These are phyloP conservation scores for Candida verbasci DNA, from an alignment of 805 yeast species.

Conservation along the genomic window DNA sequence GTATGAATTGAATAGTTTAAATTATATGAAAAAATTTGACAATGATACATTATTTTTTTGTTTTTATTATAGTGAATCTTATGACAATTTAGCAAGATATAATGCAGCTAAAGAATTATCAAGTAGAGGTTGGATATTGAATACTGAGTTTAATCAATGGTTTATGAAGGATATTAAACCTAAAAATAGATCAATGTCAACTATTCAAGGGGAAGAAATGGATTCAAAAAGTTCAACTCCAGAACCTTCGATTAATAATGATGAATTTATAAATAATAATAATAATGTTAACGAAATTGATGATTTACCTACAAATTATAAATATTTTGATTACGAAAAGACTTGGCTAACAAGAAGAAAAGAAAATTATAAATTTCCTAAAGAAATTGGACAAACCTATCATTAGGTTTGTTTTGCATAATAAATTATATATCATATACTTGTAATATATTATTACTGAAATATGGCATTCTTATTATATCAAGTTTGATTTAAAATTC, in stretches of 20 bases:
- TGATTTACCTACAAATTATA: constrained; percentile 49
- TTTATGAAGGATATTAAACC: constrained; percentile 64
- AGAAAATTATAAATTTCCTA: constrained; percentile 33
- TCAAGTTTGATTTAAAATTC: too few species aligned
- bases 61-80: constrained; percentile 68
- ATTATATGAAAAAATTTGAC: constrained; percentile 66
- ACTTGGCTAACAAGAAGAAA: constrained; percentile 47
- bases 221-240: background rate
- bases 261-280: too few species aligned
- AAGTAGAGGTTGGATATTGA: constrained; percentile 78
- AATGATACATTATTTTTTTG: constrained; percentile 87
- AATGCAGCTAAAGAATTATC: constrained; percentile 75
- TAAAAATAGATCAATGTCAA: constrained; percentile 22
- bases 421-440: too few species aligned
- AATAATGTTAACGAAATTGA: constrained; percentile 21
- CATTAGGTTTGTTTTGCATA: background rate
- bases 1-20: constrained; percentile 58
- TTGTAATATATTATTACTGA: too few species aligned
- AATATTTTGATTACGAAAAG: constrained; percentile 78
- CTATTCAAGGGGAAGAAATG: constrained; percentile 10
- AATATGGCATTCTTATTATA: too few species aligned
- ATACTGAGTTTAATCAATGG: constrained; percentile 74
- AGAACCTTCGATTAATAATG: constrained; percentile 12
- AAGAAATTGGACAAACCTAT: constrained; percentile 27
- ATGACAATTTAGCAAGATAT: constrained; percentile 31